These are phyloP conservation scores for Rutstroemia sydowiana DNA, from an alignment of 2,329 filamentous ascomycete genomes.

Conservation along the genomic window DNA sequence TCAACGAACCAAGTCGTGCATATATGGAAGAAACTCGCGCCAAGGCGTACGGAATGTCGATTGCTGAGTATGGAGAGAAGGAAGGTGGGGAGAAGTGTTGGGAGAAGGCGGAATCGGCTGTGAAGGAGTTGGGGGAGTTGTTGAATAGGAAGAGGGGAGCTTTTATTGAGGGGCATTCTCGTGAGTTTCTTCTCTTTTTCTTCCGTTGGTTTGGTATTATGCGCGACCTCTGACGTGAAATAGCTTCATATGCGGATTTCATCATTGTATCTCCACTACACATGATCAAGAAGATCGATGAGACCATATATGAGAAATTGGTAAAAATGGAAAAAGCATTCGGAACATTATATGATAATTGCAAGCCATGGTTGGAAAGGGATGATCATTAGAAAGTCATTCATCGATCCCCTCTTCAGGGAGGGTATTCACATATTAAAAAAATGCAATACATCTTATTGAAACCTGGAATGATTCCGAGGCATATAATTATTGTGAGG, in stretches of 20 bases:
- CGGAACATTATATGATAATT: conserved; percentile 16
- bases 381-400: conserved; percentile 17
- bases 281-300: conserved; percentile 34
- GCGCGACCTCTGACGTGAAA: background rate
- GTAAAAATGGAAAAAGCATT: conserved; percentile 28
- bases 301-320: conserved; percentile 34
- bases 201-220: background rate
- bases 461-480: no score
- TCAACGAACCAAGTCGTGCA: conserved; percentile 42
- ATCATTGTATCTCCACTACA: conserved; percentile 44
- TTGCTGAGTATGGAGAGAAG: conserved; percentile 42
- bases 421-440: no score
- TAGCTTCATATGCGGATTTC: conserved; percentile 50
- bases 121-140: conserved; percentile 35
- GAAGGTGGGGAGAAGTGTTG: conserved; percentile 45
- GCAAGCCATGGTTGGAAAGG: conserved; percentile 20
- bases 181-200: conserved; percentile 13
- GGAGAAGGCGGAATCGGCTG: conserved; percentile 37
- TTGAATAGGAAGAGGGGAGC: conserved; percentile 45
- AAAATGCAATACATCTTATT: no score
- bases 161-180: conserved; percentile 50
- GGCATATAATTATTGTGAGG: no score
- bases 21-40: conserved; percentile 51
- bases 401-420: no score
- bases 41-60: conserved; percentile 41